These are phyloP conservation scores for Colletotrichum truncatum DNA, from an alignment of 2,329 filamentous ascomycete species.

Conservation along the genomic window DNA sequence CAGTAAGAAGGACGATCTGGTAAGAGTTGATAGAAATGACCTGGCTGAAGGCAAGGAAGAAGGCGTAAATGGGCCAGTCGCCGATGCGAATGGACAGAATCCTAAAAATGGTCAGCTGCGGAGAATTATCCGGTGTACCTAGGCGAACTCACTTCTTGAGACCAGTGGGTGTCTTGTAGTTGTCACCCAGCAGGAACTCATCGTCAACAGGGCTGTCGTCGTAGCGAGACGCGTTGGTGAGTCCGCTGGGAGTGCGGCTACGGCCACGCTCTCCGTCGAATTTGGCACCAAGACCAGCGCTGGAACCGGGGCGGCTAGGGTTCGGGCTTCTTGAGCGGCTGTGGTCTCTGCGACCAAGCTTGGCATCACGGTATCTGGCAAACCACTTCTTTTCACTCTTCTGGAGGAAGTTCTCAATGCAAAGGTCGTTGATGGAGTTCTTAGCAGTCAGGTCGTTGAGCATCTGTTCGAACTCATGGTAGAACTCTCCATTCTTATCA, in stretches of 20 bases:
- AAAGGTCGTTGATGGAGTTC: slow-evolving; percentile 66
- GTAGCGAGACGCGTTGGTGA: slow-evolving; percentile 34
- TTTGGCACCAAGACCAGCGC: slow-evolving; percentile 33
- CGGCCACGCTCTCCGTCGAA: slow-evolving; percentile 32
- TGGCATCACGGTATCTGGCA: slow-evolving; percentile 64
- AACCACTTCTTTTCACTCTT: slow-evolving; percentile 77
- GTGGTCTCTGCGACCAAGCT: slow-evolving; percentile 54
- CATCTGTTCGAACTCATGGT: slow-evolving; percentile 64
- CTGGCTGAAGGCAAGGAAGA: slow-evolving; percentile 69
- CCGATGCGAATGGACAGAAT: slow-evolving; percentile 62
- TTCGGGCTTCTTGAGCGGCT: slow-evolving; percentile 47
- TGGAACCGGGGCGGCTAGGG: slow-evolving; percentile 29
- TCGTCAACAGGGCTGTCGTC: slow-evolving; percentile 36
- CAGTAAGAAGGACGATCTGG: slow-evolving; percentile 74
- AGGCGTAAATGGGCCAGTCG: slow-evolving; percentile 72
- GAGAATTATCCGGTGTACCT: slow-evolving; percentile 39
- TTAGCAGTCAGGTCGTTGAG: slow-evolving; percentile 61
- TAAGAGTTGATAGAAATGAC: slow-evolving; percentile 74
- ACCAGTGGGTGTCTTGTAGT: slow-evolving; percentile 66
- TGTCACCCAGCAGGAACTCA: slow-evolving; percentile 63
- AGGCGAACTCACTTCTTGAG: slow-evolving; percentile 52
- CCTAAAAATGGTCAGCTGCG: slow-evolving; percentile 6
- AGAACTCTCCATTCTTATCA: slow-evolving; percentile 70
- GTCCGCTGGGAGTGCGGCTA: slow-evolving; percentile 39
- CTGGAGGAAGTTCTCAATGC: slow-evolving; percentile 72